Base-by-base conservation (phyloP, 257 asterid species). In the Mentha longifolia region DNA sequence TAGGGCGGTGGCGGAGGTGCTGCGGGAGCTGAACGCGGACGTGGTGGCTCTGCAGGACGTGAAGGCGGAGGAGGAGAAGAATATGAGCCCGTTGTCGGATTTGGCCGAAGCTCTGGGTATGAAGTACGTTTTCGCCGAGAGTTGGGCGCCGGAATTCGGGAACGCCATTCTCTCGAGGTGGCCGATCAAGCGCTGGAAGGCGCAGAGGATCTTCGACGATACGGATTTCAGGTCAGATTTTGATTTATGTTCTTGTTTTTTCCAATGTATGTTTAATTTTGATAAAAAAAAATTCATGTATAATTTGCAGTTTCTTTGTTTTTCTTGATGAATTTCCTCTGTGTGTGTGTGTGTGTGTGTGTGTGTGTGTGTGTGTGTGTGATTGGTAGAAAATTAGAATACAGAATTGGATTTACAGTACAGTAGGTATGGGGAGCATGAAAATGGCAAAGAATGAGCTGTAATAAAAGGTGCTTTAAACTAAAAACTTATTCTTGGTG, bases 61-160 rank as follows among this genome's bases (percentile, higher is more conserved):
- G 71, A 94, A 87, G 64, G 99, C 99, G 6, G 98, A 92, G 79
- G 99, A 94, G 37, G 98, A 94, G 76, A 92, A 85, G 81, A 82
- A 80, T 16, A 94, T 94, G 99, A 83, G 82, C 76, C 99, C 99
- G 4, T 72, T 94, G 30, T 94, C 99, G 3, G 96, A 88, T 77
- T 85, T 94, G 75, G 99, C 99, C 13, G 81, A 50, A 4, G 96
- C 97, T 74, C 67, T 94, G 62, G 98, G 98, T 66, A 94, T 94
- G 99, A 78, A 83, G 52, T 94, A 89, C 71, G 98, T 89, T 1
- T 94, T 94, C 77, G 99, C 99, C 1, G 99, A 94, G 73, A 92
- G 98, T 41, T 94, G 99, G 99, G 99, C 99, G 4, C 99, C 99
- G 14, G 98, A 92, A 13, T 94, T 82, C 68, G 99, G 99, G 3